Base-by-base conservation (phyloP, 2,329 filamentous ascomycete species). In the Madurella fahalii region DNA sequence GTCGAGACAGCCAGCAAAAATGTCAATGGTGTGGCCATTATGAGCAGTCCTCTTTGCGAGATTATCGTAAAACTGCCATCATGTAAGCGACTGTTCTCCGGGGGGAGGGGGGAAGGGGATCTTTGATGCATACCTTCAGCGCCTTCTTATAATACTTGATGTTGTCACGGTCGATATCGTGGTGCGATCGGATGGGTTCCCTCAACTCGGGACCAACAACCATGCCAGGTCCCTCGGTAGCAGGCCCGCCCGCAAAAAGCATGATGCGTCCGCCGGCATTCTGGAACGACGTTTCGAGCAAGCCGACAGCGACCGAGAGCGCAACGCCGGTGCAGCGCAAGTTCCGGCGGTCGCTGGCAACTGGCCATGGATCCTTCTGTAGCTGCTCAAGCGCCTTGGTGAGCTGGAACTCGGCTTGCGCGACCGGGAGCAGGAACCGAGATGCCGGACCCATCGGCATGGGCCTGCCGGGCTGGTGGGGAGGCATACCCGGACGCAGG, bases 141-240 rank as follows among this genome's bases (percentile, higher is more conserved):
- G 94, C 94, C 76, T 99, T 99, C 80, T 99, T 99, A 77, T 95
- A 97, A 75, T 97, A 96, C 73, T 99, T 99, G 76, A 96, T 95
- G 70, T 96, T 96, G 72, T 99, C 94, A 54, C 92, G 85, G 70
- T 99, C 94, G 71, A 99, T 99, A 67, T 99, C 94, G 73, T 99
- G 94, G 74, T 99, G 94, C 41, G 93, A 97, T 68, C 94, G 87
- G 62, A 99, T 97, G 9, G 95, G 91, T 71, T 99, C 94, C 70
- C 93, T 88, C 61, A 99, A 77, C 73, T 99, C 94, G 20, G 94
- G 90, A 2, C 92, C 92, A 68, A 99, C 94, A 32, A 99, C 94
- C 82, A 96, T 91, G 58, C 94, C 94, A 11, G 94, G 94, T 1
- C 94, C 94, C 72, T 99, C 94, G 0, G 94, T 99, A 40, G 92